phyloP scores from a whole-genome alignment of 2,329 filamentous ascomycete genomes.

The Graphilbum sp. region DNA sequence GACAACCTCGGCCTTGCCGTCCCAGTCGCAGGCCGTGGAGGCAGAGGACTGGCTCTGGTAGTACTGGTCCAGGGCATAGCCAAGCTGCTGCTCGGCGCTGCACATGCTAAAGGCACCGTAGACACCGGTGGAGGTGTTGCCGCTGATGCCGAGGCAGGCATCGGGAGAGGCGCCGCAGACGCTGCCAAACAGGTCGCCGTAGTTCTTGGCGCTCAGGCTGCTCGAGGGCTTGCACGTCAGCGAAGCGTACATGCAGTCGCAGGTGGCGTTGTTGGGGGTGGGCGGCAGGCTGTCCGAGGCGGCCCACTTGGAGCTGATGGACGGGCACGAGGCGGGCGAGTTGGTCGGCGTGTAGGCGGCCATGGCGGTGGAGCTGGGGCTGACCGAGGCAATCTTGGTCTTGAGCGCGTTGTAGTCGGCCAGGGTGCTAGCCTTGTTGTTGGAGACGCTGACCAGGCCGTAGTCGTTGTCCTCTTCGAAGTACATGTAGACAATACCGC shows the following conservation, averaged over 20 bases:
- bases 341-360: constrained; percentile 58
- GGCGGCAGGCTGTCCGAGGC: constrained; percentile 61
- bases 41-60: constrained; percentile 39
- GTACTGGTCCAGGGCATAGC: constrained; percentile 59
- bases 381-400: constrained; percentile 50
- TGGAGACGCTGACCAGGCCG: constrained; percentile 50
- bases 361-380: constrained; percentile 48
- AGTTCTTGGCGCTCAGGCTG: constrained; percentile 38
- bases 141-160: constrained; percentile 51
- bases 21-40: constrained; percentile 52
- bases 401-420: constrained; percentile 61
- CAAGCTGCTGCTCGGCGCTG: constrained; percentile 50
- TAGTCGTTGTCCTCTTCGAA: constrained; percentile 84
- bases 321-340: constrained; percentile 57
- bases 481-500: constrained; percentile 98
- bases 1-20: constrained; percentile 44
- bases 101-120: constrained; percentile 75
- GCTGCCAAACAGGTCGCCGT: constrained; percentile 53
- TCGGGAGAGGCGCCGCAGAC: constrained; percentile 45
- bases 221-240: constrained; percentile 53
- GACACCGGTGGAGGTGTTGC: constrained; percentile 47
- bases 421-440: constrained; percentile 45
- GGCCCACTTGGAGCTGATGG: constrained; percentile 46
- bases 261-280: constrained; percentile 60
- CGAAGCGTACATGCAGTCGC: constrained; percentile 68